Evolutionary conservation across 129 eudicot species (phyloP), one percentile per base, ranked within the genome.

Genomic region (Logfia minima): DNA sequence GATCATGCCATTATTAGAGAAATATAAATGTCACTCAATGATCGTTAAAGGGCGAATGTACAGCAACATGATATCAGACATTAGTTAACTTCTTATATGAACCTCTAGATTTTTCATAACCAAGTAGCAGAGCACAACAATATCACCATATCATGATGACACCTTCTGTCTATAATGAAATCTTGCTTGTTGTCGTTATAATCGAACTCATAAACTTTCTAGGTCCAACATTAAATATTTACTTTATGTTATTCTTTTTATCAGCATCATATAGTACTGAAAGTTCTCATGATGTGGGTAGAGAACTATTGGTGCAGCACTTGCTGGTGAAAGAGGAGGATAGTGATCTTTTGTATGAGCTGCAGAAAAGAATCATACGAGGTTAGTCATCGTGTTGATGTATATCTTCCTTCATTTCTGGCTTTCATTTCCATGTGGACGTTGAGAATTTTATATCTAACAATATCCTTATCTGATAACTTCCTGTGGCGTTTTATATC

Each of bases 301-400:
- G 87, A 79, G 93, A 91, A 77, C 80, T 91, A 71, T 77, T 91
- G 83, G 94, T 88, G 71, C 97, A 91, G 79, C 96, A 91, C 71
- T 81, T 91, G 86, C 94, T 88, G 32, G 86, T 91, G 16, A 86
- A 91, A 83, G 97, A 86, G 66, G 86, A 83, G 76, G 90, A 90
- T 65, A 83, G 61, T 68, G 83, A 86, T 73, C 87, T 88, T 78
- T 24, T 88, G 77, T 80, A 60, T n/a, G 94, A 88, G 65, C 85
- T 91, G 24, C 90, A 80, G 92, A 88, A 88, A 85, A 85, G 94
- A 82, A 35, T 79, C 65, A 74, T 79, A 65, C 81, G 70, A 83
- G 97, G 97, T 88, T 72, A 48, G 75, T 77, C 22, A 18, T 71
- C 34, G 6, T 43, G 43, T 23, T 66, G 9, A 43, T 32, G 26